Evolutionary conservation across 2,329 filamentous ascomycete species (phyloP).

Genomic region (Pseudogymnoascus sp.): DNA sequence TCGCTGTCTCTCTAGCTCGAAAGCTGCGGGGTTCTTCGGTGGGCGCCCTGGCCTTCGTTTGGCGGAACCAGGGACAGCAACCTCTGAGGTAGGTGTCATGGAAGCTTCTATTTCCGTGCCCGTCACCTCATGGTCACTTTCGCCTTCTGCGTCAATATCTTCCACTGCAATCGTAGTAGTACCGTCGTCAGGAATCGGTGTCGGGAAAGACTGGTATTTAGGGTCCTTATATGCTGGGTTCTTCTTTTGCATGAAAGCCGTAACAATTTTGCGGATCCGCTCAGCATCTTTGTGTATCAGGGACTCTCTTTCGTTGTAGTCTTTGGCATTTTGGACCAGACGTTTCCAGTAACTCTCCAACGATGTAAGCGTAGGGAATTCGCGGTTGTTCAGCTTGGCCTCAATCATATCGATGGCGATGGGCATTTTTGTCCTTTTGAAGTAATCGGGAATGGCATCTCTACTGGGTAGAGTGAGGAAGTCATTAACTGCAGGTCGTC

Average conservation of each 20-base stretch:
- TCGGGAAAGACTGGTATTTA: constrained; percentile 63
- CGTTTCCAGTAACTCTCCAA: constrained; percentile 83
- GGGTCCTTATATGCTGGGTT: constrained; percentile 74
- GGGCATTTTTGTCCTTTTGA: constrained; percentile 68
- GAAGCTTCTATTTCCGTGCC: constrained; percentile 19
- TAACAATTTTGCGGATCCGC: constrained; percentile 75
- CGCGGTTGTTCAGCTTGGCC: constrained; percentile 60
- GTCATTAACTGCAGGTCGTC: constrained; percentile 65
- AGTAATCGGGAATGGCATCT: constrained; percentile 65
- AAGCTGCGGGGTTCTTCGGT: constrained; percentile 22
- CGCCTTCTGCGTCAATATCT: constrained; percentile 30
- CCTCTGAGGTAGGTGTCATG: background rate
- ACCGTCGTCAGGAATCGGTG: constrained; percentile 59
- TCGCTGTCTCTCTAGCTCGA: constrained; percentile 28
- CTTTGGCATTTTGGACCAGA: constrained; percentile 81
- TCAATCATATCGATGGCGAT: constrained; percentile 74
- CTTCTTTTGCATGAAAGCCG: constrained; percentile 79
- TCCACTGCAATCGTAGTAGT: constrained; percentile 23
- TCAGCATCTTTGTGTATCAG: constrained; percentile 77
- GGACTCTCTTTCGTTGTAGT: constrained; percentile 69
- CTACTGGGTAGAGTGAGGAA: constrained; percentile 67
- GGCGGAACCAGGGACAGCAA: constrained; percentile 4
- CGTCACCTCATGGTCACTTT: constrained; percentile 27
- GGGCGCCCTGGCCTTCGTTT: constrained; percentile 23
- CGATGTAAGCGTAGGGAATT: constrained; percentile 64